Evolutionary conservation across 2,329 filamentous ascomycete genomes (phyloP).

Genomic region (Aspergillus ruber): DNA sequence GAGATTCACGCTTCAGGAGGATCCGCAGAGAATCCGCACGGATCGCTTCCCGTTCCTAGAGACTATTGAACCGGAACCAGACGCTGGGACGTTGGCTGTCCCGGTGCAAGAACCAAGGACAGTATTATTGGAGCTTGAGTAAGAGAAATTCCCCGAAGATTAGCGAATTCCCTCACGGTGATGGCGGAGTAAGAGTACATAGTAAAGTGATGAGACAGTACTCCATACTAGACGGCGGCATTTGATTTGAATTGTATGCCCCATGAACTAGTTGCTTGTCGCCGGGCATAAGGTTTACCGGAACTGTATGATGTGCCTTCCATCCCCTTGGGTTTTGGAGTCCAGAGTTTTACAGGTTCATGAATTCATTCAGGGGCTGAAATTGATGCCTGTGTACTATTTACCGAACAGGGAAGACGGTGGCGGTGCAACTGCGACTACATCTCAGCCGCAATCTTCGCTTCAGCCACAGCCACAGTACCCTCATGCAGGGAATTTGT

Average conservation of each 20-base stretch:
- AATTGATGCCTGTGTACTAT: neutral
- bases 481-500: neutral
- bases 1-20: neutral
- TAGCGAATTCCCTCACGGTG: no score
- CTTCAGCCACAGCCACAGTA: neutral
- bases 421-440: neutral
- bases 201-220: no score
- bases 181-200: no score
- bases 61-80: neutral
- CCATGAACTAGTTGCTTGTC: neutral
- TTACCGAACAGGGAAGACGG: neutral
- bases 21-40: neutral
- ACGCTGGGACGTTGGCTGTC: neutral
- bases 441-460: neutral
- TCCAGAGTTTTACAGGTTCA: neutral
- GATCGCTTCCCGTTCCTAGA: neutral
- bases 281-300: neutral
- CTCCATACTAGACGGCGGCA: no score
- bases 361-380: neutral
- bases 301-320: neutral
- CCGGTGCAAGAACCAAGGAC: neutral
- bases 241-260: no score
- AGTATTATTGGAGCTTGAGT: neutral
- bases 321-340: neutral
- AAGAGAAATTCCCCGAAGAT: neutral